Conservation (phyloP, 345 rosid genomes). For the Rubroshorea leprosula region DNA sequence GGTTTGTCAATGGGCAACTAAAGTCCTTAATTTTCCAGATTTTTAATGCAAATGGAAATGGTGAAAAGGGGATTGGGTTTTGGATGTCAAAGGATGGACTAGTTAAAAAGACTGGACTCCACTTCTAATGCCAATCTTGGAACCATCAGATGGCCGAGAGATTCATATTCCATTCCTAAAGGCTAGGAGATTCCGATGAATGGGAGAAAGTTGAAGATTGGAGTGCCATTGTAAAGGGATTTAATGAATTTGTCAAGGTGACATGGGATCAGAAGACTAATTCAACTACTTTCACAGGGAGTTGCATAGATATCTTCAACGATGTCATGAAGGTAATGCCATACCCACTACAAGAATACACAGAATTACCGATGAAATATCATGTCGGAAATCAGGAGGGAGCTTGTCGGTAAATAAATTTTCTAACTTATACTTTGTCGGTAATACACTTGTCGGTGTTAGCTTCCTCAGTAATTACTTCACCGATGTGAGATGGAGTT, state of each 20-base stretch:
- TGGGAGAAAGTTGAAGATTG: slow-evolving; percentile 34
- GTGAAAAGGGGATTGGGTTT: slow-evolving; percentile 22
- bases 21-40: slow-evolving; percentile 20
- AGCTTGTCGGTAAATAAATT: no score
- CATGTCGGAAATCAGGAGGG: no score
- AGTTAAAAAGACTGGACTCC: not conserved
- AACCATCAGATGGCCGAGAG: slow-evolving; percentile 35
- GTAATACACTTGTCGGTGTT: no score
- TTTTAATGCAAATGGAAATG: slow-evolving; percentile 25
- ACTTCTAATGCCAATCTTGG: slow-evolving; percentile 7
- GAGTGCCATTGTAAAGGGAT: slow-evolving; percentile 37
- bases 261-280: no score
- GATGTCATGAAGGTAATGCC: slow-evolving; percentile 22
- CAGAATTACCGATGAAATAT: no score
- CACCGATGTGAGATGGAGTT: no score
- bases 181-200: slow-evolving; percentile 22
- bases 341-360: no score
- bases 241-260: slow-evolving; percentile 22
- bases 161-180: slow-evolving; percentile 3
- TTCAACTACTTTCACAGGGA: no score
- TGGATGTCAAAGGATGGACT: slow-evolving; percentile 28
- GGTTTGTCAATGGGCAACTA: slow-evolving; percentile 27
- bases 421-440: no score
- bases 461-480: no score
- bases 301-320: slow-evolving; percentile 26